Percentiles rank a stretch among this genome's conserved stretches.
Evolutionary conservation across 345 rosid species (phyloP).

Genomic region (Abelmoschus esculentus): DNA sequence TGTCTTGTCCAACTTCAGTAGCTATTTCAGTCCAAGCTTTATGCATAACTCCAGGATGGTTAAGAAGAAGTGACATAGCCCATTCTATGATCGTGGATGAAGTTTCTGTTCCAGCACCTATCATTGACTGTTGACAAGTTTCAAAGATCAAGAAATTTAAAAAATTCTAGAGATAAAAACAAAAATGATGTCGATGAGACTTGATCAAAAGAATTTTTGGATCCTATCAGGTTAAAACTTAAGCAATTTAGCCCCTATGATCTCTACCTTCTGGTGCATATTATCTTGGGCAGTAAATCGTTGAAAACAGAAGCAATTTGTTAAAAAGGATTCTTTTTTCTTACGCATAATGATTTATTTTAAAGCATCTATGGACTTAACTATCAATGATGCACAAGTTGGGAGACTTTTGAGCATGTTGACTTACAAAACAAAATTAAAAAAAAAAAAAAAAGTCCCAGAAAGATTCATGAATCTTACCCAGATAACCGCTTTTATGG

Average conservation of each 20-base stretch:
- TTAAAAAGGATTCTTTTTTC: no score
- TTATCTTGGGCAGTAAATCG: no score
- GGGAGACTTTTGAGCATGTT: background rate
- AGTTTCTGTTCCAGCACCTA: constrained; percentile 28
- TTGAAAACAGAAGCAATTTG: no score
- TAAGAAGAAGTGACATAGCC: constrained; percentile 33
- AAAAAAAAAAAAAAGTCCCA: background rate
- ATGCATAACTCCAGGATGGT: constrained; percentile 19
- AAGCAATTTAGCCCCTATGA: no score
- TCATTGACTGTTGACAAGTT: constrained; percentile 6
- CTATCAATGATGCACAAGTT: background rate
- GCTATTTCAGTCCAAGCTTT: constrained; percentile 20
- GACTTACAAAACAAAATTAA: background rate
- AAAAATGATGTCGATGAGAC: no score
- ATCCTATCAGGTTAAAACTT: no score
- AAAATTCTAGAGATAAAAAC: background rate
- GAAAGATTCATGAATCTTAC: constrained; percentile 8
- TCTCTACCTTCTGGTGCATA: no score
- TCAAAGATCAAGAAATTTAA: background rate
- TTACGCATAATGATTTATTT: no score
- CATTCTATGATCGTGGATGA: constrained; percentile 27
- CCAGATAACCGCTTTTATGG: constrained; percentile 24
- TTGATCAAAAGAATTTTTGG: no score
- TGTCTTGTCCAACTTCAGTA: constrained; percentile 11
- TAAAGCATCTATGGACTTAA: no score